These are phyloP conservation scores for Aspergillus ostianus DNA, from an alignment of 495 filamentous ascomycete species.

Conservation along the genomic window DNA sequence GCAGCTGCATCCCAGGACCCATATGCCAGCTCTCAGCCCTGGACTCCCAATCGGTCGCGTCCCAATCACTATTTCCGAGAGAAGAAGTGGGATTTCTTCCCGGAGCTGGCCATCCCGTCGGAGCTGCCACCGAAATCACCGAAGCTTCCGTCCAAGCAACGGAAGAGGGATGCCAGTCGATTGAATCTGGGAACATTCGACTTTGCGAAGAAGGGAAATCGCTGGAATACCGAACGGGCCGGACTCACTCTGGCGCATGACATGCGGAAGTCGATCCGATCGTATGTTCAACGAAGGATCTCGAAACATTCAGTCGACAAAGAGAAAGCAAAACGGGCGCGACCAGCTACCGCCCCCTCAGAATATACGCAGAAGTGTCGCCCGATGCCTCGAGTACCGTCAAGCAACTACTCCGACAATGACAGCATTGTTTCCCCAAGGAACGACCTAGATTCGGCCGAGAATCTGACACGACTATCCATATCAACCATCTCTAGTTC, in stretches of 20 bases:
- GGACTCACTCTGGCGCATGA: slow-evolving; percentile 28
- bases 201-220: slow-evolving; percentile 19
- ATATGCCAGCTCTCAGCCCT: slow-evolving; percentile 25
- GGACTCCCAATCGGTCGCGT: slow-evolving; percentile 25
- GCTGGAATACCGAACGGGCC: slow-evolving; percentile 22
- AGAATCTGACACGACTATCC: slow-evolving; percentile 26
- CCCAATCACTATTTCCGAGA: slow-evolving; percentile 48
- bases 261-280: slow-evolving; percentile 40
- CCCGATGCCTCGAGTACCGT: slow-evolving; percentile 8
- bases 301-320: slow-evolving; percentile 26
- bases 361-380: slow-evolving; percentile 12
- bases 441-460: slow-evolving; percentile 17
- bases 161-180: slow-evolving; percentile 27
- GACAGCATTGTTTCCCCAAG: slow-evolving; percentile 17
- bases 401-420: slow-evolving; percentile 14
- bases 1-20: slow-evolving; percentile 29
- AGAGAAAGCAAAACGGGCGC: slow-evolving; percentile 22
- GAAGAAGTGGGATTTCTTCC: slow-evolving; percentile 51
- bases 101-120: slow-evolving; percentile 39
- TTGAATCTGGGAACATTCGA: slow-evolving; percentile 29
- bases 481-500: slow-evolving; percentile 21
- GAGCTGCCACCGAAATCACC: slow-evolving; percentile 20
- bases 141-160: slow-evolving; percentile 17
- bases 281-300: slow-evolving; percentile 34
- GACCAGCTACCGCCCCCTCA: slow-evolving; percentile 22